Conservation (phyloP, 2,329 filamentous ascomycete species). For the Cladorrhinum sp. region DNA sequence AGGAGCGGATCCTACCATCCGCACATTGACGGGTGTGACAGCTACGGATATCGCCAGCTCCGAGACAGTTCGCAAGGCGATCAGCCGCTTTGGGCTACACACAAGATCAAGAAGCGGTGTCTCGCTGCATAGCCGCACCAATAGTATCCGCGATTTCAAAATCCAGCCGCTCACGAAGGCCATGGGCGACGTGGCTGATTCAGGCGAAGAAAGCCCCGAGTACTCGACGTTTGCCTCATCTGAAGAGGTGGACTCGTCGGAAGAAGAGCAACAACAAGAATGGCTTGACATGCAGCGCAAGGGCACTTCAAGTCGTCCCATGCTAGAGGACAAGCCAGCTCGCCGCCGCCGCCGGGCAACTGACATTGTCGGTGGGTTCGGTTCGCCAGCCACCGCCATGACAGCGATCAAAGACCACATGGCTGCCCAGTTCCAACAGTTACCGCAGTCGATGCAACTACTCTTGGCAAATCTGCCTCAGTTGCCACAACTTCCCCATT, state of each 20-base stretch:
- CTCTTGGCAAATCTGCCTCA: conserved; percentile 23
- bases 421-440: conserved; percentile 68
- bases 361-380: conserved; percentile 38
- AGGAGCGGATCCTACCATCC: conserved; percentile 68
- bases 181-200: conserved; percentile 39
- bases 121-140: conserved; percentile 58
- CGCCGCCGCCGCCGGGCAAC: conserved; percentile 25
- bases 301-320: conserved; percentile 25
- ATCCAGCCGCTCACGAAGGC: conserved; percentile 58
- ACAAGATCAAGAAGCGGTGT: conserved; percentile 47
- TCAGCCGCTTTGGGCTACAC: conserved; percentile 60
- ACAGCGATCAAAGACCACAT: conserved; percentile 72
- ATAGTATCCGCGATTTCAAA: conserved; percentile 56
- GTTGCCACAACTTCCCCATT: conserved; percentile 15
- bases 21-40: conserved; percentile 67
- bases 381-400: conserved; percentile 60
- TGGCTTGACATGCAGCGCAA: conserved; percentile 39
- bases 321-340: conserved; percentile 24
- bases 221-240: conserved; percentile 44
- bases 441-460: conserved; percentile 41
- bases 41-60: conserved; percentile 69
- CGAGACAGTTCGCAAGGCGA: conserved; percentile 59
- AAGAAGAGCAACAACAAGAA: conserved; percentile 40
- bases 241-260: conserved; percentile 41
- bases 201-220: conserved; percentile 44